A percentile compares a stretch with the other conserved stretches of the same genome.
These are phyloP conservation scores for Pseudogymnoascus sp. DNA, from an alignment of 2,329 filamentous ascomycete genomes.

Conservation along the genomic window DNA sequence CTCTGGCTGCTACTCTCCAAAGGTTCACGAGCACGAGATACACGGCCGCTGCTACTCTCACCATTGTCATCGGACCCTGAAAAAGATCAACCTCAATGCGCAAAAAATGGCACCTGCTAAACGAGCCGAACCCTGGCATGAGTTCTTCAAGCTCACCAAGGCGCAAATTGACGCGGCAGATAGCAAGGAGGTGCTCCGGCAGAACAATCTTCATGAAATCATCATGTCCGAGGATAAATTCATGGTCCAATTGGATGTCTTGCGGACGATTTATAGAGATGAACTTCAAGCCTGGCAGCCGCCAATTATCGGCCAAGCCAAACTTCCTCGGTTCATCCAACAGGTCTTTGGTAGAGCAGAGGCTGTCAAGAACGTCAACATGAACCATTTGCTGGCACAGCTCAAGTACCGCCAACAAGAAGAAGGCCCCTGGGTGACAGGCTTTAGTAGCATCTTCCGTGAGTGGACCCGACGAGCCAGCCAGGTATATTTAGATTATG, in stretches of 20 bases:
- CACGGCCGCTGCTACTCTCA: conserved; percentile 82
- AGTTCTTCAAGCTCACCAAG: conserved; percentile 77
- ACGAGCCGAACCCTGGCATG: conserved; percentile 71
- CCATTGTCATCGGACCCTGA: conserved; percentile 87
- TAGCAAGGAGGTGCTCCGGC: conserved; percentile 84
- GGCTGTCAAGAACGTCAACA: conserved; percentile 80
- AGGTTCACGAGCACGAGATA: conserved; percentile 59
- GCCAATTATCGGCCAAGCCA: conserved; percentile 71
- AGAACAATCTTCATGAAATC: conserved; percentile 93
- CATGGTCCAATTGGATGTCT: conserved; percentile 80
- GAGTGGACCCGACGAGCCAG: conserved; percentile 97
- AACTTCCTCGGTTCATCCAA: conserved; percentile 69
- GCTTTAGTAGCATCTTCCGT: conserved; percentile 93
- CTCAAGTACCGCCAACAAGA: conserved; percentile 96
- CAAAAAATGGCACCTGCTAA: conserved; percentile 63
- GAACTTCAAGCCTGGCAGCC: conserved; percentile 66
- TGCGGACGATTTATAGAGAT: conserved; percentile 79
- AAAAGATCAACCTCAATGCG: conserved; percentile 82
- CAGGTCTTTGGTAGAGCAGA: conserved; percentile 90
- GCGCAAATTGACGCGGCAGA: conserved; percentile 63
- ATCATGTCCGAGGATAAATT: conserved; percentile 88
- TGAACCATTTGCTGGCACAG: conserved; percentile 84
- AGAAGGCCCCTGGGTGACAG: conserved; percentile 87
- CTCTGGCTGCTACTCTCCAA: conserved; percentile 81
- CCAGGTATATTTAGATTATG: conserved; percentile 84